These are phyloP conservation scores for Fusarium chlamydosporum DNA, from an alignment of 2,329 filamentous ascomycete species.

Conservation along the genomic window DNA sequence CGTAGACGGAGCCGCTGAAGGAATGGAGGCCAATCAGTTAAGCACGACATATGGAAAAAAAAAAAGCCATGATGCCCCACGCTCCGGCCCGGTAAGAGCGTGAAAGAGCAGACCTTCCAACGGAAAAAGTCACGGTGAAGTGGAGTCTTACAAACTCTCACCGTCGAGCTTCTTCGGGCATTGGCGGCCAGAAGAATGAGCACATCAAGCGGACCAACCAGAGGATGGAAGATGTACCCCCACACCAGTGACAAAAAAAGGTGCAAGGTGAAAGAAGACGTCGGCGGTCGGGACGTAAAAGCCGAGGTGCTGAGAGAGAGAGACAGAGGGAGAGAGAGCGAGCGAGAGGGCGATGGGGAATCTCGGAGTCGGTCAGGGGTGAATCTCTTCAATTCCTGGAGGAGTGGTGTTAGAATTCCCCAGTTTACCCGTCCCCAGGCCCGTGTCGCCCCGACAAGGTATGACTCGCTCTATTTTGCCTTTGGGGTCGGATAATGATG, in stretches of 20 bases:
- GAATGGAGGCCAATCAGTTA: conserved; percentile 55
- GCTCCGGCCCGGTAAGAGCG: conserved; percentile 45
- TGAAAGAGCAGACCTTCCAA: conserved; percentile 14
- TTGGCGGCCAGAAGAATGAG: conserved; percentile 39
- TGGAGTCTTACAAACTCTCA: conserved; percentile 48
- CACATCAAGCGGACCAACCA: conserved; percentile 45
- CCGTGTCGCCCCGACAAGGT: conserved; percentile 41
- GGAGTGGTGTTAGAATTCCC: conserved; percentile 38
- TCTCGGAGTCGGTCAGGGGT: conserved; percentile 9
- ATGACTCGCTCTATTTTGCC: conserved; percentile 41
- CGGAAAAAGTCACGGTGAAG: conserved; percentile 43
- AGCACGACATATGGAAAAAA: conserved; percentile 49
- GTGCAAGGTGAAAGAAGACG: conserved; percentile 36
- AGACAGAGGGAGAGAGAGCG: conserved; percentile 19
- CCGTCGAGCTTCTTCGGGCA: conserved; percentile 46
- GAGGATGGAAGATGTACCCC: conserved; percentile 9
- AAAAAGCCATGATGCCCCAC: conserved; percentile 52
- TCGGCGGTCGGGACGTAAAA: conserved; percentile 48
- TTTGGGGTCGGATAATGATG: conserved; percentile 38
- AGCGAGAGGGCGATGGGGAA: conserved; percentile 14
- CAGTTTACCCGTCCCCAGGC: conserved; percentile 42
- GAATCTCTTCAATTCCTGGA: neutral
- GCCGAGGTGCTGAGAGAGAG: conserved; percentile 33
- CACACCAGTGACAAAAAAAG: conserved; percentile 23
- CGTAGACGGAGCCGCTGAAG: conserved; percentile 43